Evolutionary conservation across 192 early-diverging fungal species (phyloP).

Genomic region (Mortierella claussenii): DNA sequence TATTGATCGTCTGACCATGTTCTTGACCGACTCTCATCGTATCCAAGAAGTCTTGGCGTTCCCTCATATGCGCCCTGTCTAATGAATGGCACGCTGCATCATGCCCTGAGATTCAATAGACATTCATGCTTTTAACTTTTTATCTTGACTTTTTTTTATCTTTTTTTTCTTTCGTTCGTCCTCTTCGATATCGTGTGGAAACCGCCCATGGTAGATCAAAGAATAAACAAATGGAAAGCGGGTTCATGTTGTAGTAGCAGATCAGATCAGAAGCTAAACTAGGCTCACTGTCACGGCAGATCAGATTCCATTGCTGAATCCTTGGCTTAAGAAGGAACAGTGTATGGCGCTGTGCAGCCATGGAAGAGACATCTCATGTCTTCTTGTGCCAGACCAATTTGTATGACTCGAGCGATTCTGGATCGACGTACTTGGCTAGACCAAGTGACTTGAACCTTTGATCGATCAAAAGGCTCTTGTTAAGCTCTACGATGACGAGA

Average conservation of each 20-base stretch:
- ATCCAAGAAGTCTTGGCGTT: constrained; percentile 87
- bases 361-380: too few relatives aligned
- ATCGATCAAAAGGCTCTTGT: constrained; percentile 45
- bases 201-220: too few relatives aligned
- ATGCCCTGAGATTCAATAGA: not conserved
- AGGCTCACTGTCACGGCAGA: too few relatives aligned
- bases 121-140: too few relatives aligned
- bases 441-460: constrained; percentile 49
- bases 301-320: too few relatives aligned
- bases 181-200: too few relatives aligned
- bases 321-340: too few relatives aligned
- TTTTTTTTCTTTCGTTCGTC: not conserved
- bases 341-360: too few relatives aligned
- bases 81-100: not conserved
- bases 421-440: constrained; percentile 45
- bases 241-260: too few relatives aligned
- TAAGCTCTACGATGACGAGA: constrained; percentile 43
- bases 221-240: too few relatives aligned
- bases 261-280: too few relatives aligned
- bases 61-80: constrained; percentile 40
- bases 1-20: constrained; percentile 97
- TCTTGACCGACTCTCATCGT: constrained; percentile 98
- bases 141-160: not conserved
- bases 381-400: constrained; percentile 54
- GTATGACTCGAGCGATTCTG: constrained; percentile 36